phyloP scores from a whole-genome alignment of 2,329 filamentous ascomycete genomes.

The Epicoccum sorghinum region DNA sequence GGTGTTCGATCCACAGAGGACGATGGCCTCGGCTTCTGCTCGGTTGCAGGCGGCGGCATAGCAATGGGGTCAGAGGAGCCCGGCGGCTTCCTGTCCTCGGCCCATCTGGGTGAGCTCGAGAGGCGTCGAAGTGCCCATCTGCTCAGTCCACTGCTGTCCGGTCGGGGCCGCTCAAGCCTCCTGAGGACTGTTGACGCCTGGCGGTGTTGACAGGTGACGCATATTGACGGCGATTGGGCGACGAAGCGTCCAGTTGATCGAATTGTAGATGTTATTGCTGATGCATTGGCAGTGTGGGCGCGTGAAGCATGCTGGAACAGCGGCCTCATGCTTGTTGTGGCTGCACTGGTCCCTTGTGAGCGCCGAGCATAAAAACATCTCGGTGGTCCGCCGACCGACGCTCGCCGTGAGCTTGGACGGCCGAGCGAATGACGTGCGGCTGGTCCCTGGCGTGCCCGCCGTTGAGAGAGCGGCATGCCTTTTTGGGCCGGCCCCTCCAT shows the following conservation, averaged over 20 bases:
- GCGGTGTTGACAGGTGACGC: constrained; percentile 40
- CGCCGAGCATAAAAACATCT: constrained; percentile 24
- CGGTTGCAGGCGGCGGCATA: constrained; percentile 29
- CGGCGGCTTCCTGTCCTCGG: constrained; percentile 28
- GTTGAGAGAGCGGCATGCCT: constrained; percentile 12
- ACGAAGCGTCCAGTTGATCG: constrained; percentile 19
- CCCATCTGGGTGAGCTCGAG: constrained; percentile 27
- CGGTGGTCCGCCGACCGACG: constrained; percentile 23
- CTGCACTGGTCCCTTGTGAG: constrained; percentile 31
- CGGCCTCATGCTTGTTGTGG: constrained; percentile 46
- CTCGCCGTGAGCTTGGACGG: constrained; percentile 32
- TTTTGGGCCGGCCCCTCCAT: constrained; percentile 11
- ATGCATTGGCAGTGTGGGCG: constrained; percentile 31
- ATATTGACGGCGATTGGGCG: constrained; percentile 28
- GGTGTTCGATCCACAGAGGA: constrained; percentile 18
- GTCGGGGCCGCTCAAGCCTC: constrained; percentile 6
- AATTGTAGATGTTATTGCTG: constrained; percentile 18
- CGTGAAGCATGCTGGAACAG: constrained; percentile 51
- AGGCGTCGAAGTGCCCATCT: constrained; percentile 23
- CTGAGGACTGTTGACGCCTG: constrained; percentile 23
- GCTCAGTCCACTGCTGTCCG: background rate
- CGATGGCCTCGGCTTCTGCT: constrained; percentile 15
- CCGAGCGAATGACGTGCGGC: constrained; percentile 32
- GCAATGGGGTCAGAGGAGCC: constrained; percentile 21
- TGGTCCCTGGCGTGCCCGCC: constrained; percentile 14